Conservation (phyloP, 441 rosid genomes). For the Raphanus hybrid region DNA sequence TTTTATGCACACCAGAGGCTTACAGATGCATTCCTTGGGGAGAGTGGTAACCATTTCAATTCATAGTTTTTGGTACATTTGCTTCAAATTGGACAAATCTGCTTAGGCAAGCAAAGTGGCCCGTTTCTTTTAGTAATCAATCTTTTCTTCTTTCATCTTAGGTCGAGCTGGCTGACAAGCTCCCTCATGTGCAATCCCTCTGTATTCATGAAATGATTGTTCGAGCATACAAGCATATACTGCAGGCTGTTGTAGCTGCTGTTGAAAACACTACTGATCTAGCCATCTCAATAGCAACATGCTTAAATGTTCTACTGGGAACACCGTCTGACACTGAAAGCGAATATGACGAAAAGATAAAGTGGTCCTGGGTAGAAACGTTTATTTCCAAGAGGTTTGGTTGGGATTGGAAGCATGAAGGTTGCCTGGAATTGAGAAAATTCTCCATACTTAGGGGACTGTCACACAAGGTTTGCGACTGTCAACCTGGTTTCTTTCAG, state of each 20-base stretch:
- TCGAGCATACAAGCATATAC: constrained; percentile 79
- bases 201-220: constrained; percentile 83
- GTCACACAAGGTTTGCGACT: constrained; percentile 67
- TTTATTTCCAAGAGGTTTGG: constrained; percentile 74
- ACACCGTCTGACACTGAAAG: constrained; percentile 57
- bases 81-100: not conserved
- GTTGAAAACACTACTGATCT: constrained; percentile 59
- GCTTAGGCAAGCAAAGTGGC: constrained; percentile 21
- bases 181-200: constrained; percentile 84
- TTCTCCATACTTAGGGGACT: constrained; percentile 78
- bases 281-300: constrained; percentile 70
- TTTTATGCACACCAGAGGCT: constrained; percentile 88
- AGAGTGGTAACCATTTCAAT: constrained; percentile 59
- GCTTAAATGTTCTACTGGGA: constrained; percentile 75
- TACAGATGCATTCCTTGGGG: constrained; percentile 78
- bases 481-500: constrained; percentile 20
- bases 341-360: constrained; percentile 56
- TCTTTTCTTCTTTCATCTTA: constrained; percentile 41
- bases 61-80: constrained; percentile 28
- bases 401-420: constrained; percentile 68
- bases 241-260: constrained; percentile 79
- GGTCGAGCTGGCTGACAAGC: constrained; percentile 84
- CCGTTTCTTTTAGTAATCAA: constrained; percentile 10
- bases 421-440: constrained; percentile 65
- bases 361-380: constrained; percentile 79